These are phyloP conservation scores for Globisporangium acanthophoron DNA, from an alignment of 352 stramenopile genomes.

Conservation along the genomic window DNA sequence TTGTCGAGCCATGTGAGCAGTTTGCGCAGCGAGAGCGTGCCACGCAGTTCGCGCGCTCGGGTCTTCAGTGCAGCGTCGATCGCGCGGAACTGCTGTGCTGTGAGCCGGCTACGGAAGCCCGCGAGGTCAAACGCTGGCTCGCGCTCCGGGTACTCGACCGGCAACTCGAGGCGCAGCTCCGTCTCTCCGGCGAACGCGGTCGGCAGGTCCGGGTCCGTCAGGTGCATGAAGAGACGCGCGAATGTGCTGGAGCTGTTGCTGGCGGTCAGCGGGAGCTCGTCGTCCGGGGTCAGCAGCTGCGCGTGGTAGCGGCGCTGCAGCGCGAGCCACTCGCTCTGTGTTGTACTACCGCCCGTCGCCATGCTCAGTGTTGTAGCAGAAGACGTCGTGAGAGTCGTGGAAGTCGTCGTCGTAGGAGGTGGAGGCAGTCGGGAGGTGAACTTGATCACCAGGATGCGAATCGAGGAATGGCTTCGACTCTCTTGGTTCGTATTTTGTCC, in stretches of 20 bases:
- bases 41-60: constrained; percentile 33
- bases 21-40: constrained; percentile 52
- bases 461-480: background rate
- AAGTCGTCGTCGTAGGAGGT: background rate
- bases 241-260: constrained; percentile 3
- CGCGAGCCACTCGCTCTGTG: constrained; percentile 55
- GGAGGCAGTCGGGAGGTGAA: background rate
- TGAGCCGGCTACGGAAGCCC: constrained; percentile 46
- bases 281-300: constrained; percentile 17
- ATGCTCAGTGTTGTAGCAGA: background rate
- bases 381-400: background rate
- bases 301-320: constrained; percentile 63
- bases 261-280: constrained; percentile 5
- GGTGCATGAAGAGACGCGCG: constrained; percentile 44
- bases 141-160: constrained; percentile 41
- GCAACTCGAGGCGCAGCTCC: constrained; percentile 47
- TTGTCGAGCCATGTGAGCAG: constrained; percentile 85
- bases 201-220: constrained; percentile 61
- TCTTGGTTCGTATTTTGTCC: background rate
- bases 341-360: background rate
- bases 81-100: constrained; percentile 21
- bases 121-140: constrained; percentile 42
- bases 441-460: background rate
- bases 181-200: constrained; percentile 47
- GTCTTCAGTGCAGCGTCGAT: constrained; percentile 31